These are phyloP conservation scores for Dendrobium officinale DNA, from an alignment of 106 monocot species.

Conservation along the genomic window DNA sequence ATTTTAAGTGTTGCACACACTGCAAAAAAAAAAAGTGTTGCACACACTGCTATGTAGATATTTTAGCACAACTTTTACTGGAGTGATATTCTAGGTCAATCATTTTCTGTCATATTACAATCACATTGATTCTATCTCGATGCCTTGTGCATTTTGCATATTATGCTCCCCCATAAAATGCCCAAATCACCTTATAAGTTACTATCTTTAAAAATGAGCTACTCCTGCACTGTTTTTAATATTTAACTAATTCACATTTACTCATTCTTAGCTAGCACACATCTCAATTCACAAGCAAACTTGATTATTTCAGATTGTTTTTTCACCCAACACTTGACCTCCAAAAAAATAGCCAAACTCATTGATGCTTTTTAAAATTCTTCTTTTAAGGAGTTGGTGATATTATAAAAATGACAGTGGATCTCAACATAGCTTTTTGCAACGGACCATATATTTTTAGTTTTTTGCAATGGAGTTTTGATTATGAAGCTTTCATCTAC, in stretches of 20 bases:
- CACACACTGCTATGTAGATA: too few species aligned
- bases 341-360: not conserved
- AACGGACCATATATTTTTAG: not conserved
- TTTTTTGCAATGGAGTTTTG: not conserved
- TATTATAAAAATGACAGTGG: not conserved
- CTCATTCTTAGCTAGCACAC: not conserved
- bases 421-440: not conserved
- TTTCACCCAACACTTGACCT: not conserved
- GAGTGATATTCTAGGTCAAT: not conserved
- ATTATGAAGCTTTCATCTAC: not conserved
- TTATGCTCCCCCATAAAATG: not conserved
- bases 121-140: not conserved
- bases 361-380: not conserved
- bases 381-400: not conserved
- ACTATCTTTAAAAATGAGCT: not conserved
- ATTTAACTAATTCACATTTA: not conserved
- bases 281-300: not conserved
- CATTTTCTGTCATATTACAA: not conserved
- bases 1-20: too few species aligned
- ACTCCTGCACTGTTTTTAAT: too few species aligned
- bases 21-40: too few species aligned
- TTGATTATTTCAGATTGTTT: not conserved
- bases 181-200: not conserved
- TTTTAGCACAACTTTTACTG: too few species aligned
- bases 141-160: not conserved